Evolutionary conservation across 441 rosid species (phyloP).

Genomic region (Jatropha podagrica): DNA sequence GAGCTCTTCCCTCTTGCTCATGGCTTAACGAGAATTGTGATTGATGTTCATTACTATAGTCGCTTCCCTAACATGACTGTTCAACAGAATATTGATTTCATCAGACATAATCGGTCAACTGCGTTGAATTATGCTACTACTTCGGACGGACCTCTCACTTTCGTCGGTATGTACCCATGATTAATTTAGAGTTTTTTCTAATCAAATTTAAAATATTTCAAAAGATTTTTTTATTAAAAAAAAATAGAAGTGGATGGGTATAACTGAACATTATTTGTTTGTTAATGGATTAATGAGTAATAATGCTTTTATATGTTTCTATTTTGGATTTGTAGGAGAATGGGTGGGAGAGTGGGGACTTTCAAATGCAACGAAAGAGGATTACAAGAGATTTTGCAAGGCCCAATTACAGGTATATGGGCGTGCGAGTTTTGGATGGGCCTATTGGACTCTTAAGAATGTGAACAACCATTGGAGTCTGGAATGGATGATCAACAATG

Average conservation of each 20-base stretch:
- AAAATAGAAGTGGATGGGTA: too few relatives aligned
- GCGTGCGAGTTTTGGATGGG: conserved; percentile 59
- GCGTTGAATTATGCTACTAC: conserved; percentile 36
- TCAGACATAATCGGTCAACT: conserved; percentile 30
- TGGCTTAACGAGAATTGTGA: conserved; percentile 38
- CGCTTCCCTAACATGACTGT: conserved; percentile 37
- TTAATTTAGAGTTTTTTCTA: too few relatives aligned
- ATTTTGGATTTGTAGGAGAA: conserved; percentile 36
- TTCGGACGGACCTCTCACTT: conserved; percentile 45
- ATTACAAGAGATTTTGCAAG: conserved; percentile 37
- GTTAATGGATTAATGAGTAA: too few relatives aligned
- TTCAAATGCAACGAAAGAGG: conserved; percentile 38
- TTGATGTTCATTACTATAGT: conserved; percentile 55
- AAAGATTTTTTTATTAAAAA: too few relatives aligned
- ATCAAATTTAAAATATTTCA: too few relatives aligned
- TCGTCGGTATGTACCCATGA: background rate
- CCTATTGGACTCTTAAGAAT: conserved; percentile 53
- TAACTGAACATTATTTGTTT: too few relatives aligned
- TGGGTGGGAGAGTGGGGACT: conserved; percentile 55
- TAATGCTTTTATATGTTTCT: too few relatives aligned
- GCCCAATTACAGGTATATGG: conserved; percentile 48
- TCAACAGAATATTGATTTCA: conserved; percentile 48
- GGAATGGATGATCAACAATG: conserved; percentile 58
- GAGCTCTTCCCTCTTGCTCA: conserved; percentile 47
- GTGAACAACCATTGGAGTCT: conserved; percentile 46